These are phyloP conservation scores for Magnusiomyces suaveolens DNA, from an alignment of 1,139 yeast species.

Conservation along the genomic window DNA sequence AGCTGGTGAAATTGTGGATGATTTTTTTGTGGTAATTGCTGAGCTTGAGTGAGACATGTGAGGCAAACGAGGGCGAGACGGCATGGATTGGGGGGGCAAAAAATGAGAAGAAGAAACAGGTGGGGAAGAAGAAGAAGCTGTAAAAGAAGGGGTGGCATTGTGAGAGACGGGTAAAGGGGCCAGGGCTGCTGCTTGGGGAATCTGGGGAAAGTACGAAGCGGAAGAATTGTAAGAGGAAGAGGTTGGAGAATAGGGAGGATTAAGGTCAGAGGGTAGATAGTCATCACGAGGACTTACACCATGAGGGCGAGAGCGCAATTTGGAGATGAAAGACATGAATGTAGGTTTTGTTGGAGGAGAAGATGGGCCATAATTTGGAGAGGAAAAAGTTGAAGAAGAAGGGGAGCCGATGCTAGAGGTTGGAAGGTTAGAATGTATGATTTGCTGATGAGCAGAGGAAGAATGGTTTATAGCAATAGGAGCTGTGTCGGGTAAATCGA, in stretches of 20 bases:
- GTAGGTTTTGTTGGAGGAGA: slow-evolving; percentile 31
- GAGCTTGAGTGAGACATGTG: slow-evolving; percentile 28
- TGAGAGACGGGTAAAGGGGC: neutral
- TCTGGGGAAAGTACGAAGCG: neutral
- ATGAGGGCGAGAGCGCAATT: slow-evolving; percentile 1
- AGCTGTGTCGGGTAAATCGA: no score
- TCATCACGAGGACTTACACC: slow-evolving; percentile 3
- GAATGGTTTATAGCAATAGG: no score
- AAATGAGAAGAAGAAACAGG: neutral
- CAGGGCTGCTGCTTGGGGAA: neutral
- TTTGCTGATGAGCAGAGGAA: neutral
- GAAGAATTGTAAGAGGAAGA: neutral
- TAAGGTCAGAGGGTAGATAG: slow-evolving; percentile 15
- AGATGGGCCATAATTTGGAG: neutral
- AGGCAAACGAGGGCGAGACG: slow-evolving; percentile 23
- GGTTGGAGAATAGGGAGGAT: neutral
- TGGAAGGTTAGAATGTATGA: neutral
- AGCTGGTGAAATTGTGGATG: slow-evolving; percentile 24
- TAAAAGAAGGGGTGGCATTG: neutral
- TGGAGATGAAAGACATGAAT: slow-evolving; percentile 36
- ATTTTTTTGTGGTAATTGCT: slow-evolving; percentile 17
- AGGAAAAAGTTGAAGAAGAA: neutral
- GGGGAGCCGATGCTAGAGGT: slow-evolving; percentile 1
- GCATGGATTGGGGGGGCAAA: neutral
- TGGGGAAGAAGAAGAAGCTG: neutral